Percentiles rank a stretch among this genome's conserved stretches.
Conservation (phyloP, 768 basidiomycete species). For the Mycena metata region DNA sequence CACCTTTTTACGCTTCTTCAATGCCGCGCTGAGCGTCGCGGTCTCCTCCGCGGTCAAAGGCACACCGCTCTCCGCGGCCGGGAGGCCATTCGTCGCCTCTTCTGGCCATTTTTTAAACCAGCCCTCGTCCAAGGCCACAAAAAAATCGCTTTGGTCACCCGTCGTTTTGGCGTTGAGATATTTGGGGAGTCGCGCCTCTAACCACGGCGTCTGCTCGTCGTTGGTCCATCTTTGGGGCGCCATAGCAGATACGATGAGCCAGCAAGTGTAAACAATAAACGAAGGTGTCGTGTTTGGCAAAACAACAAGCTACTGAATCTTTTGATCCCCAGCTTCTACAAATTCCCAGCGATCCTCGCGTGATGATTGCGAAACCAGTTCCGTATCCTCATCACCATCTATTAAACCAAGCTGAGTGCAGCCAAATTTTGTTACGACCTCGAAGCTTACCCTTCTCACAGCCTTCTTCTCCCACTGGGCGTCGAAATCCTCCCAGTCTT, state of each 20-base stretch:
- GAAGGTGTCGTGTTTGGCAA: no score
- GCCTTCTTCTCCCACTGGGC: no score
- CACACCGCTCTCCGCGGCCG: neutral
- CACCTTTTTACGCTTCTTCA: neutral
- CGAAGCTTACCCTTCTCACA: no score
- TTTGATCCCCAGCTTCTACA: no score
- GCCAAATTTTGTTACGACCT: no score
- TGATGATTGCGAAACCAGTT: no score
- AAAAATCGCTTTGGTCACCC: slow-evolving; percentile 15
- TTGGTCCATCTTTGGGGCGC: neutral
- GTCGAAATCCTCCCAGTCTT: neutral
- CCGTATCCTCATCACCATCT: no score
- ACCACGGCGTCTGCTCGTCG: neutral
- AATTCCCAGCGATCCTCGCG: no score
- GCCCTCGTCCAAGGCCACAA: neutral
- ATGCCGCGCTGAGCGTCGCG: neutral
- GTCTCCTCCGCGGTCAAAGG: neutral
- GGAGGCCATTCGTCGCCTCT: neutral
- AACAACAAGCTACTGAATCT: no score
- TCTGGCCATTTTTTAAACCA: slow-evolving; percentile 6
- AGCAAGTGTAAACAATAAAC: no score
- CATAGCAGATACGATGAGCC: neutral
- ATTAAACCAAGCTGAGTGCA: no score
- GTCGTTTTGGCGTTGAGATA: neutral
- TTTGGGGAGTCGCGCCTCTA: neutral